Conservation (phyloP, 2,329 filamentous ascomycete species). For the Pseudogymnoascus sp. region DNA sequence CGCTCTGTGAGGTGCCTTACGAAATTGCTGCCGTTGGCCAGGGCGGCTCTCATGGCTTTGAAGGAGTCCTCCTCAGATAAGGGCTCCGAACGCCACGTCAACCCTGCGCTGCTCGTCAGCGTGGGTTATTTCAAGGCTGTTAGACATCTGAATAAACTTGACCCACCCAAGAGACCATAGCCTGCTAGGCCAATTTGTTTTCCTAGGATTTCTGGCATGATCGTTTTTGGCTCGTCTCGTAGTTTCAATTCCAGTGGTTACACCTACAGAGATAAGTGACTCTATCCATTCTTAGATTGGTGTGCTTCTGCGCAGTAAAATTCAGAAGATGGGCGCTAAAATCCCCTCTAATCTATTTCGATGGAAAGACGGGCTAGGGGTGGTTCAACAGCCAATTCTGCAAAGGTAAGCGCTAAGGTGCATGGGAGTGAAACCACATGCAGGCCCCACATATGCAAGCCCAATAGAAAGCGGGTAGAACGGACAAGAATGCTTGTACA, state of each 20-base stretch:
- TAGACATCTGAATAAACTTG: slow-evolving; percentile 33
- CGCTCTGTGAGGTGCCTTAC: not conserved
- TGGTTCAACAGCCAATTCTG: not conserved
- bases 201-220: slow-evolving; percentile 25
- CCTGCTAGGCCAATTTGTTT: slow-evolving; percentile 44
- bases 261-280: not conserved
- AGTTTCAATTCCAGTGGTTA: not conserved
- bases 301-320: not conserved
- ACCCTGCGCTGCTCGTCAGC: slow-evolving; percentile 16
- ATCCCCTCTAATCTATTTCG: not conserved
- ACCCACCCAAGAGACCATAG: slow-evolving; percentile 48
- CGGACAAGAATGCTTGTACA: not conserved
- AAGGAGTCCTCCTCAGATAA: slow-evolving; percentile 43
- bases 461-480: not conserved
- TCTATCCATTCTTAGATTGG: not conserved
- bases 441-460: not conserved
- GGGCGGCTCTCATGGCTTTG: slow-evolving; percentile 47
- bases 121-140: slow-evolving; percentile 18
- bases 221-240: not conserved
- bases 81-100: slow-evolving; percentile 27
- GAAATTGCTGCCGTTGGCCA: slow-evolving; percentile 39
- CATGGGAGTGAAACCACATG: not conserved
- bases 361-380: not conserved
- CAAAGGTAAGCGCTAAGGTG: not conserved
- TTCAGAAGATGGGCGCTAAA: not conserved